Evolutionary conservation across 305 asterid genomes (phyloP), one percentile per base, ranked within the genome.

Genomic region (Euphrasia arctica): DNA sequence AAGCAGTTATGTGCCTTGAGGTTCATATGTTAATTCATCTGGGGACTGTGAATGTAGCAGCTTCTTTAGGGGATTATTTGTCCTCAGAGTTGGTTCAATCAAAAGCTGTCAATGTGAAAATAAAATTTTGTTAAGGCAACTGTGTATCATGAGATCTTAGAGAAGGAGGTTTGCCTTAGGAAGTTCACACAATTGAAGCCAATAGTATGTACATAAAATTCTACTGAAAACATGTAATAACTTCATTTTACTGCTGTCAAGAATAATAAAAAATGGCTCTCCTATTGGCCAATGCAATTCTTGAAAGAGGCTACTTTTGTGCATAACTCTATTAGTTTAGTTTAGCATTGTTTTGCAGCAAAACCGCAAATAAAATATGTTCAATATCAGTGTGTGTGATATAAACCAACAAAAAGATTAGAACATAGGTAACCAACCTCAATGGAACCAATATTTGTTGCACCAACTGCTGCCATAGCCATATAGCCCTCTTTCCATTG

Each of bases 401-500:
- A 32, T 52, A 9, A 58, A 62, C 45, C 43, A 29, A 65, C 39
- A 31, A 48, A 48, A 15, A 64, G 25, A 55, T 78, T 18, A 60
- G 61, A 74, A 50, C 62, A 25, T 42, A 11, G 55, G 67, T 36
- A 62, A 28, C 55, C 42, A 54, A 91, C 97, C 98, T 92, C 91
- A 73, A 92, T 87, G 69, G 97, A 85, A 58, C 98, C 97, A 66
- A 92, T 89, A 70, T 85, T 92, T 59, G 98, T 87, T n/a, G 98
- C 98, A 67, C 98, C 98, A 69, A 92, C 52, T 58, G 98, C 97
- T 70, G 96, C 98, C 91, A 92, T 82, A 78, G 97, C 97, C 86
- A 92, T 77, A 71, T 81, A 92, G 58, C 98, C 98, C 80, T 85
- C 93, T 77, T 73, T 69, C 97, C 97, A 92, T 60, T 52, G 87